Percentiles rank a stretch among this genome's conserved stretches.
Conservation (phyloP, 129 eudicot species). For the Silybum marianum region DNA sequence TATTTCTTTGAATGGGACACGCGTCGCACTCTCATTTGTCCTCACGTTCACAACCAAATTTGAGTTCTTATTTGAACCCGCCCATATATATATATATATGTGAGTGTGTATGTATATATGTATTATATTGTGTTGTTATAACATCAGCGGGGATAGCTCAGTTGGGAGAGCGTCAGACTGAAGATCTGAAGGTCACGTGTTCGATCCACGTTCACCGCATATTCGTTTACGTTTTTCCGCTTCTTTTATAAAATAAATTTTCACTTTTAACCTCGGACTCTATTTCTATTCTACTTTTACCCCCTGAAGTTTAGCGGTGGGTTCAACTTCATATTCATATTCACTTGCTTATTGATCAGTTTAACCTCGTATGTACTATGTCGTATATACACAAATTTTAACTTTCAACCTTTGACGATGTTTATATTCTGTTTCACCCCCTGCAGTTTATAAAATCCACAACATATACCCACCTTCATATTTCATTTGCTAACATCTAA, state of each 20-base stretch:
- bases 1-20: no score
- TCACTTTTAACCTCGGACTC: not conserved
- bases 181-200: conserved; percentile 95
- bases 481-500: not conserved
- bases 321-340: not conserved
- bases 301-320: not conserved
- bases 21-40: no score
- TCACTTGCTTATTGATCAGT: not conserved
- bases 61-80: no score
- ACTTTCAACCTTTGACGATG: not conserved
- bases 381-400: not conserved
- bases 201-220: conserved; percentile 99
- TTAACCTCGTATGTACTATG: conserved; percentile 7
- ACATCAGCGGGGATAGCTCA: conserved; percentile 92
- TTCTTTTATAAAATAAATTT: not conserved
- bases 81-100: no score
- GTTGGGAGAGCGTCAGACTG: conserved; percentile 99
- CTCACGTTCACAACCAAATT: no score
- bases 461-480: not conserved
- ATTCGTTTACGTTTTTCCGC: no score
- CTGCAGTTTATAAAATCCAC: not conserved
- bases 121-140: no score
- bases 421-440: not conserved
- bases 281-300: no score
- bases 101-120: no score